Conservation (phyloP, 495 filamentous ascomycete species). For the Immersiella caudata region DNA sequence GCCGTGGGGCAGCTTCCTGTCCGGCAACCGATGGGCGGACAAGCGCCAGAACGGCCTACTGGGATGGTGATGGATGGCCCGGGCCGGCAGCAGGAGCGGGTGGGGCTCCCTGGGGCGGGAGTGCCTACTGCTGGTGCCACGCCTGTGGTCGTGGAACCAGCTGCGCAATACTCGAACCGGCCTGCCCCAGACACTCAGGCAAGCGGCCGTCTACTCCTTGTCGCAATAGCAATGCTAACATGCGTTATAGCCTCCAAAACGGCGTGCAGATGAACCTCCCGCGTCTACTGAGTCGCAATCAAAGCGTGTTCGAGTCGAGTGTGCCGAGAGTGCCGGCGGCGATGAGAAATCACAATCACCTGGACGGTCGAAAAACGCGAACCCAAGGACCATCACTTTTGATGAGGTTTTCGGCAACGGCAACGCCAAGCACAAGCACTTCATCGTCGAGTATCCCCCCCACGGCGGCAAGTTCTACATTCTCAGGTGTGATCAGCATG, state of each 20-base stretch:
- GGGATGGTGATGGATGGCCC: too few relatives aligned
- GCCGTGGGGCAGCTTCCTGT: too few relatives aligned
- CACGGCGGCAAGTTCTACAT: slow-evolving; percentile 41
- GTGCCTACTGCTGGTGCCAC: too few relatives aligned
- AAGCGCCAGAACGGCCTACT: too few relatives aligned
- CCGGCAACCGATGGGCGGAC: too few relatives aligned
- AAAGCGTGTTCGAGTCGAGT: slow-evolving; percentile 1
- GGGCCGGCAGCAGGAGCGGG: too few relatives aligned
- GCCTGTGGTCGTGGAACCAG: too few relatives aligned
- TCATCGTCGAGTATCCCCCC: slow-evolving; percentile 44
- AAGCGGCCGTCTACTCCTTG: too few relatives aligned
- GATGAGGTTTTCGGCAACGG: slow-evolving; percentile 45
- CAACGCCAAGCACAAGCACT: slow-evolving; percentile 42
- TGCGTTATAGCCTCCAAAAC: not conserved
- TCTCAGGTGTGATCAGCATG: slow-evolving; percentile 48
- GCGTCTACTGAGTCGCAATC: not conserved
- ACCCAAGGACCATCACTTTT: slow-evolving; percentile 38
- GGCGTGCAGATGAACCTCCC: not conserved
- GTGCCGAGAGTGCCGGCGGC: not conserved
- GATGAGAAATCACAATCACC: not conserved
- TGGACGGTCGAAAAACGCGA: slow-evolving; percentile 4
- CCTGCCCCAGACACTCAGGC: too few relatives aligned
- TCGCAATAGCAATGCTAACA: not conserved
- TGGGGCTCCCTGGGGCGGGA: too few relatives aligned
- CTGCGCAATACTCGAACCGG: too few relatives aligned